Base-by-base conservation (phyloP, 192 early-diverging fungal genomes). In the Helicostylum pulchrum region DNA sequence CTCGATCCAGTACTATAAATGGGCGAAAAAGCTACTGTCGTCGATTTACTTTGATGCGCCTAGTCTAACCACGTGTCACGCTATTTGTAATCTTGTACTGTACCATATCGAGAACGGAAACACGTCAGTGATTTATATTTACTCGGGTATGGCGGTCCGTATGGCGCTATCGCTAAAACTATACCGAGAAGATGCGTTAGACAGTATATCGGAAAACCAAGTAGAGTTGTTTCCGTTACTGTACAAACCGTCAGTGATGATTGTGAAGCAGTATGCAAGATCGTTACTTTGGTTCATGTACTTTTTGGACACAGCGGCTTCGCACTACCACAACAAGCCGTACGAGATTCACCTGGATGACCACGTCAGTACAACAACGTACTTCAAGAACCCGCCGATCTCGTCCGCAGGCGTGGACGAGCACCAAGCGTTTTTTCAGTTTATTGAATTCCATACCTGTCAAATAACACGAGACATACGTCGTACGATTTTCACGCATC, bases 61-160 rank as follows among this genome's bases (percentile, higher is more conserved):
- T n/a, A 64, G 50, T 19, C 47, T 73, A 46, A 44, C 56, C 4
- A 67, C 71, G 6, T 58, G 61, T 15, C 71, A 73, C 44, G 66
- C 65, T 15, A 63, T 67, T 19, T 67, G 66, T 31, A 73, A 73
- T 44, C 15, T 73, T 15, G 66, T 67, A 1, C 30, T 73, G 26
- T 73, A 73, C 44, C 66, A 73, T 46, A 67, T 73, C 9, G 71
- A 73, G 44, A 73, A 61, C 53, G 71, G 71, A 23, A 62, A 73
- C 30, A 67, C 66, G 4, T 59, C 62, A 2, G 66, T 68, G 6
- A 67, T 67, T 21, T 73, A 73, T n/a, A 64, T 73, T 20, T 68
- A 73, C 26, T 68, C 66, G 9, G 71, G 71, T 30, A 73, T 73
- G 65, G 71, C 71, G 0, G 62, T 67, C 0, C 60, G 71, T 7